Conservation (phyloP, 1,284 basidiomycete genomes). For the Kalmanozyma brasiliensis region DNA sequence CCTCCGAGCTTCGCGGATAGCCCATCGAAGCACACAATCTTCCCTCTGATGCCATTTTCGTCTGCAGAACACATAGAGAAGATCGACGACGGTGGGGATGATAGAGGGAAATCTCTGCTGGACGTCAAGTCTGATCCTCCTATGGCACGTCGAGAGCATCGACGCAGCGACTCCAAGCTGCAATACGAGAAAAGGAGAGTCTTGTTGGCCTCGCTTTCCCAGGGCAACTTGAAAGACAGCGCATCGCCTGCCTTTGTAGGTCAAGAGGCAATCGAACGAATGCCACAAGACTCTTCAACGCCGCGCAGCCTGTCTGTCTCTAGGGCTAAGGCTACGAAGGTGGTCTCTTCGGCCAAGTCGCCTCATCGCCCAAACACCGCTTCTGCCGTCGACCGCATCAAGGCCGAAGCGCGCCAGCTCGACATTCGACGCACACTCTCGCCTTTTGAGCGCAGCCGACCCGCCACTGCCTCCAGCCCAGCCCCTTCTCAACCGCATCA, state of each 20-base stretch:
- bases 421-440: slow-evolving; percentile 24
- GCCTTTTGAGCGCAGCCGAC: slow-evolving; percentile 13
- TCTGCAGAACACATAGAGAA: background rate
- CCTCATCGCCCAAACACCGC: slow-evolving; percentile 20
- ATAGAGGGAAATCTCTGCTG: slow-evolving; percentile 10
- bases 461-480: slow-evolving; percentile 3
- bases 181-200: background rate
- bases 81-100: slow-evolving; percentile 7
- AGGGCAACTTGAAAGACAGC: background rate
- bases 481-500: background rate
- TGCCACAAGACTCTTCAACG: background rate
- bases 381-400: slow-evolving; percentile 20
- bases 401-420: slow-evolving; percentile 14
- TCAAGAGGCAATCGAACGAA: slow-evolving; percentile 1
- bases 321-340: background rate
- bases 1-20: slow-evolving; percentile 5
- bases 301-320: background rate
- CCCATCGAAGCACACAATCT: slow-evolving; percentile 1
- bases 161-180: background rate
- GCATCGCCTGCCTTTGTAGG: background rate
- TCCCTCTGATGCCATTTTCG: slow-evolving; percentile 7
- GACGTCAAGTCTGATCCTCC: background rate
- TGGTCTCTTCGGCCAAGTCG: background rate
- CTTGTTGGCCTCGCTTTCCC: background rate
- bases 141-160: background rate